These are phyloP conservation scores for Pilatotrama ljubarskyi DNA, from an alignment of 768 basidiomycete species.

Conservation along the genomic window DNA sequence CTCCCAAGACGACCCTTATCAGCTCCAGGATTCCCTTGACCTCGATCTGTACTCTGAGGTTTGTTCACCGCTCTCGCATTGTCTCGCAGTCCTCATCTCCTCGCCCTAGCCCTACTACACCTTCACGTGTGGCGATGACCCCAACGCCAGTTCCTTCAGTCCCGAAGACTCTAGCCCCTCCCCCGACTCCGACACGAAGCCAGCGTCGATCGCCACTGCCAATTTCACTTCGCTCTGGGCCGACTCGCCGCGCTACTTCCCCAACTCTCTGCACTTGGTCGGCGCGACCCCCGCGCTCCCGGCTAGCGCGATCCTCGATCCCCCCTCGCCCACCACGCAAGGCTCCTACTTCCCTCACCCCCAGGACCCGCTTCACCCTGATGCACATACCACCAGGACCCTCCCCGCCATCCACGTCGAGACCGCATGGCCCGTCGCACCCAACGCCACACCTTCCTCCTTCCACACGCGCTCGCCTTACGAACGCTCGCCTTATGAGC, in stretches of 20 bases:
- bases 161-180: neutral
- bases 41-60: constrained; percentile 6
- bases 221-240: neutral
- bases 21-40: constrained; percentile 1
- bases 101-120: neutral
- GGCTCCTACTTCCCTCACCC: neutral
- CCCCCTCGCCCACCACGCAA: neutral
- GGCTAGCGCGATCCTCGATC: neutral
- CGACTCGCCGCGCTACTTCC: neutral
- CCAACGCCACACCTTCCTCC: neutral
- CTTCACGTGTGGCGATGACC: neutral
- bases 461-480: constrained; percentile 9
- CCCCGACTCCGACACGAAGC: neutral
- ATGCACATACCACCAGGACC: neutral
- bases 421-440: neutral
- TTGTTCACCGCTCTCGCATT: neutral
- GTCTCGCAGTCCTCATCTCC: neutral
- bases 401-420: constrained; percentile 17
- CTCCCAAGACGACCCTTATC: neutral
- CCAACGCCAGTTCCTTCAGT: neutral
- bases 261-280: neutral
- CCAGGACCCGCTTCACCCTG: neutral
- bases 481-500: neutral
- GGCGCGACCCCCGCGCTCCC: neutral
- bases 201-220: neutral